Base-by-base conservation (phyloP, 352 stramenopile genomes). In the Pythium aquatile region DNA sequence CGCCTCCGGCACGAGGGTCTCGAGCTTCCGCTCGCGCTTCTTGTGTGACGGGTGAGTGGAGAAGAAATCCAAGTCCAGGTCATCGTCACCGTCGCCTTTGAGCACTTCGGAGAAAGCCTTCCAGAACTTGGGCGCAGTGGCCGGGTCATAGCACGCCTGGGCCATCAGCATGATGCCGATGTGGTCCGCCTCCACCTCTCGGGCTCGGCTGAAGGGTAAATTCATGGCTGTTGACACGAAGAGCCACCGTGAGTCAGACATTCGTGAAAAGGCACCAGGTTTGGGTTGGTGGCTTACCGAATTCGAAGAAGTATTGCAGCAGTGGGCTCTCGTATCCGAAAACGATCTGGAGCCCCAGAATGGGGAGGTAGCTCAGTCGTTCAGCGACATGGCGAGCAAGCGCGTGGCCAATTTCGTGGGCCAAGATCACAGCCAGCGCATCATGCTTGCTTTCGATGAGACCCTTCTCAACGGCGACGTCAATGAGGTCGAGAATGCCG, bases 111-210 rank as follows among this genome's bases (percentile, higher is more conserved):
- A 66, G 53, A 85, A 88, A 24, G 74, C 76, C 14, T 66, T 67
- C 74, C 77, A 85, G 58, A 83, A 72, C 7, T 76, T 72, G 33
- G 74, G 74, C 5, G 79, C 81, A 55, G 85, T 76, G 10, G 65
- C 71, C 16, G 81, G 81, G 49, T 90, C 81, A 69, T 90, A 90
- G 70, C 81, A 90, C 52, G 81, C 81, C 24, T 79, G 84, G 8
- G 81, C 78, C 65, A 90, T 83, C 54, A 90, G 69, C 81, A 90
- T 90, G 57, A 90, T 76, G n/a, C 81, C 81, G 52, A 90, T 88
- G 72, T 90, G 81, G 60, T 90, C 81, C 35, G 81, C 81, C 56
- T 90, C 81, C 30, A 74, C 72, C 58, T 90, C 81, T 40, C 85
- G 81, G 47, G 73, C 76, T 10, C 81, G 78, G 39, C 78, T 88